Evolutionary conservation across 148 eudicot species (phyloP).

Genomic region (Rhododendron vialii): DNA sequence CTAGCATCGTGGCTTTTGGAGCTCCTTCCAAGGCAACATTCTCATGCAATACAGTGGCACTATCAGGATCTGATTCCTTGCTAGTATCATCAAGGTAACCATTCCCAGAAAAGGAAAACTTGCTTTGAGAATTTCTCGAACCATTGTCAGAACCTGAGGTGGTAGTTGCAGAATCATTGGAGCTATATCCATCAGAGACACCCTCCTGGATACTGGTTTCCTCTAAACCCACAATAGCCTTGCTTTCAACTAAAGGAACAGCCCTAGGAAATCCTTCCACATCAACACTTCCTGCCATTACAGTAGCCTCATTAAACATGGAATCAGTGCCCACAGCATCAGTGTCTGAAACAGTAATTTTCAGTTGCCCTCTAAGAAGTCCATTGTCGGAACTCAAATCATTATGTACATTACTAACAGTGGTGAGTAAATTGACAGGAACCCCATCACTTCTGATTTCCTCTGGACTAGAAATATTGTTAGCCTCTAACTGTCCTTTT

Average conservation of each 20-base stretch:
- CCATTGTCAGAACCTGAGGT: slow-evolving; percentile 11
- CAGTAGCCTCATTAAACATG: slow-evolving; percentile 13
- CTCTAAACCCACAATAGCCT: slow-evolving; percentile 8
- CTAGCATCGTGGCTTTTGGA: slow-evolving; percentile 12
- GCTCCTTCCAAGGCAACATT: slow-evolving; percentile 18
- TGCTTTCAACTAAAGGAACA: slow-evolving; percentile 7
- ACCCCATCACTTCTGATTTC: slow-evolving; percentile 11
- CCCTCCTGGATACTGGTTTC: slow-evolving; percentile 14
- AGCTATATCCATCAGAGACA: slow-evolving; percentile 12
- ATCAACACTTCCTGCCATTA: slow-evolving; percentile 17
- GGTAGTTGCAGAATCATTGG: slow-evolving; percentile 9
- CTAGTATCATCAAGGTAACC: slow-evolving; percentile 16
- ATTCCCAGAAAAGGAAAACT: slow-evolving; percentile 8
- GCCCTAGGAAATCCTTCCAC: slow-evolving; percentile 20
- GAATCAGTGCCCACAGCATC: slow-evolving; percentile 12
- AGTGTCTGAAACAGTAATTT: slow-evolving; percentile 4
- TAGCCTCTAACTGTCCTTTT: slow-evolving; percentile 23
- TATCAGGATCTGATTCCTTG: slow-evolving; percentile 21
- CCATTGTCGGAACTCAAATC: slow-evolving; percentile 18
- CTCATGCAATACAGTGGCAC: slow-evolving; percentile 12
- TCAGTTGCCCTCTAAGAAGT: slow-evolving; percentile 18
- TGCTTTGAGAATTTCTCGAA: slow-evolving; percentile 14
- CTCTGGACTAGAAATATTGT: slow-evolving; percentile 4
- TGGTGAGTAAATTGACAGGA: background rate
- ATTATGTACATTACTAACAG: slow-evolving; percentile 14